These are phyloP conservation scores for Catharanthus roseus DNA, from an alignment of 257 asterid species.

Conservation along the genomic window DNA sequence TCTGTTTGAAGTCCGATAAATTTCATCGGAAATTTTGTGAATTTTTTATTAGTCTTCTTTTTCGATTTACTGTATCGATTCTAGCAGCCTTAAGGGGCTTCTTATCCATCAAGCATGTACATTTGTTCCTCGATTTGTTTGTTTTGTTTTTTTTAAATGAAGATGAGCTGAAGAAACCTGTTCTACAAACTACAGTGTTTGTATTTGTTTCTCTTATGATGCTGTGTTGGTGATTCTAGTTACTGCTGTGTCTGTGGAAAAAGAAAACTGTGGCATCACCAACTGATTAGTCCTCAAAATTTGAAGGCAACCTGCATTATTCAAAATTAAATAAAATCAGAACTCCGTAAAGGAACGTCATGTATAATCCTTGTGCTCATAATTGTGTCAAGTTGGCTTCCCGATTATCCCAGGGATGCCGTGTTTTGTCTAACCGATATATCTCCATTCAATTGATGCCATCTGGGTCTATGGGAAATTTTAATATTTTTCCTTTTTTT, in stretches of 20 bases:
- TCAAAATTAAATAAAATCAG: neutral
- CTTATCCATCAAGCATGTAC: neutral
- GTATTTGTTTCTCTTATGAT: neutral
- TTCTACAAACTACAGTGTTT: too few species aligned
- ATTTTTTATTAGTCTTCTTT: too few species aligned
- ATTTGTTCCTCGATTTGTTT: neutral
- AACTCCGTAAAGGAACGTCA: neutral
- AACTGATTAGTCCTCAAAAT: slow-evolving; percentile 40
- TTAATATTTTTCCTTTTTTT: too few species aligned
- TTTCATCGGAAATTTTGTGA: neutral
- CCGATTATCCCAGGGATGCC: too few species aligned
- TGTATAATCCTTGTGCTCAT: neutral
- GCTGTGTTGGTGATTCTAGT: neutral
- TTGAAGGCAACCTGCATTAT: slow-evolving; percentile 39
- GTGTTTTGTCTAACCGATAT: too few species aligned
- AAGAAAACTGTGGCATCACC: slow-evolving; percentile 38
- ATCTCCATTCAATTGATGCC: too few species aligned
- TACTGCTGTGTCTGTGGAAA: neutral
- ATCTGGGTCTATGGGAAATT: neutral
- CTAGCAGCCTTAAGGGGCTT: neutral
- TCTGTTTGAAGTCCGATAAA: slow-evolving; percentile 5
- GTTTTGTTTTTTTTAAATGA: neutral
- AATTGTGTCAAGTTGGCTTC: neutral
- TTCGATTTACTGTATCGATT: neutral
- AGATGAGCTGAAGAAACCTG: neutral